Evolutionary conservation across 2,329 filamentous ascomycete species (phyloP).

Genomic region (Tolypocladium inflatum): DNA sequence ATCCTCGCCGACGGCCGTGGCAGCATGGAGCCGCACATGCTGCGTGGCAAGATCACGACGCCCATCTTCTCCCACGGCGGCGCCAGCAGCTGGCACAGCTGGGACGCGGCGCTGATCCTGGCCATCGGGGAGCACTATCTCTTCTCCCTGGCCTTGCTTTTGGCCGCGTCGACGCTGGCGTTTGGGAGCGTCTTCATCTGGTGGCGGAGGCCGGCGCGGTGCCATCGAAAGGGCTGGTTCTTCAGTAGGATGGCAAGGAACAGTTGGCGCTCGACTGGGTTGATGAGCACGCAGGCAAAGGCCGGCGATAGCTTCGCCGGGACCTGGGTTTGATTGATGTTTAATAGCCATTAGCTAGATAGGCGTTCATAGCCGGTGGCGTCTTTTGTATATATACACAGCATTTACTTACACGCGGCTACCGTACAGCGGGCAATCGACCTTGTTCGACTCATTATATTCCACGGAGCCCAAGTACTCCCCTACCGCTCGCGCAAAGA

Average conservation of each 20-base stretch:
- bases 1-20: not conserved
- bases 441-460: too few relatives aligned
- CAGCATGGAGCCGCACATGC: conserved; percentile 8
- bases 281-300: not conserved
- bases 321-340: not conserved
- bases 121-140: not conserved
- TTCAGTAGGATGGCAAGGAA: not conserved
- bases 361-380: not conserved
- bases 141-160: not conserved
- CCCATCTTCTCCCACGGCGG: conserved; percentile 14
- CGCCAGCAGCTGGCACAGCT: conserved; percentile 15
- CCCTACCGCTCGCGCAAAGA: not conserved
- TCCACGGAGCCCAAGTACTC: too few relatives aligned
- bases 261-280: not conserved
- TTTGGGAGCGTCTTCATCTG: not conserved
- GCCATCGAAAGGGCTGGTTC: not conserved
- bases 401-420: too few relatives aligned
- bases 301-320: not conserved
- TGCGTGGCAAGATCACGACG: conserved; percentile 11
- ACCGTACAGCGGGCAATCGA: too few relatives aligned
- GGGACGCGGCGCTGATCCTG: not conserved
- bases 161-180: not conserved
- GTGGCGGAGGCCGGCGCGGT: not conserved
- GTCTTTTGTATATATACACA: too few relatives aligned
- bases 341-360: too few relatives aligned